phyloP scores from a whole-genome alignment of 768 basidiomycete genomes.

The Exidia glandulosa region DNA sequence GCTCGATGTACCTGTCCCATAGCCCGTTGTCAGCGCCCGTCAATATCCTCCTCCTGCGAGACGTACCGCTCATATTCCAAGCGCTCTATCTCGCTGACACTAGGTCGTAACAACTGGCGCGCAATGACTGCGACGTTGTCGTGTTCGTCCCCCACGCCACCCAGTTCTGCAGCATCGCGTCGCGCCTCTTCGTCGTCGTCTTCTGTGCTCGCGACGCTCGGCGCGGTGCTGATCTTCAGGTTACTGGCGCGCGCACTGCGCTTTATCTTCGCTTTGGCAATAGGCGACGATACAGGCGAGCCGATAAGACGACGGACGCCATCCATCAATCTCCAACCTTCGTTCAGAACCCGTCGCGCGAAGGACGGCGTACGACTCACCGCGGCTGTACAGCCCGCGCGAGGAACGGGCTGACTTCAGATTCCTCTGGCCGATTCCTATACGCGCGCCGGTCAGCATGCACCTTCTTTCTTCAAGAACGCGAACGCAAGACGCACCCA shows the following conservation, averaged over 20 bases:
- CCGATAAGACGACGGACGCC: background rate
- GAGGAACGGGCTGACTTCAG: background rate
- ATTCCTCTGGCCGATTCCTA: background rate
- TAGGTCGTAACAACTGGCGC: background rate
- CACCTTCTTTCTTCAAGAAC: background rate
- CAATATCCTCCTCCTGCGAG: background rate
- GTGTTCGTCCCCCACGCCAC: background rate
- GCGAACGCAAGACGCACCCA: slow-evolving; percentile 32
- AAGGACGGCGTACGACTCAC: background rate
- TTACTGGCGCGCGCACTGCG: background rate
- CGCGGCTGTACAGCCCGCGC: background rate
- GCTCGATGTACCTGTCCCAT: background rate
- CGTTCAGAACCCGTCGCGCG: background rate
- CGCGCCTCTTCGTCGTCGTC: background rate
- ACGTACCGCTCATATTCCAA: background rate
- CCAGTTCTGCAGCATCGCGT: background rate
- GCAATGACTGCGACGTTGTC: background rate
- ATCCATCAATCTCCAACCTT: background rate
- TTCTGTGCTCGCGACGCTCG: background rate
- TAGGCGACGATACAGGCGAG: background rate
- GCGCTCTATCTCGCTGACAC: background rate
- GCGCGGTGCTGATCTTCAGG: background rate
- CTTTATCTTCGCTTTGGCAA: background rate
- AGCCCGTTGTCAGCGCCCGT: background rate
- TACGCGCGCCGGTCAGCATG: background rate